Evolutionary conservation across 176 grass and related monocot species (phyloP), one percentile per base, ranked within the genome.

Genomic region (Rhynchospora tenuis): DNA sequence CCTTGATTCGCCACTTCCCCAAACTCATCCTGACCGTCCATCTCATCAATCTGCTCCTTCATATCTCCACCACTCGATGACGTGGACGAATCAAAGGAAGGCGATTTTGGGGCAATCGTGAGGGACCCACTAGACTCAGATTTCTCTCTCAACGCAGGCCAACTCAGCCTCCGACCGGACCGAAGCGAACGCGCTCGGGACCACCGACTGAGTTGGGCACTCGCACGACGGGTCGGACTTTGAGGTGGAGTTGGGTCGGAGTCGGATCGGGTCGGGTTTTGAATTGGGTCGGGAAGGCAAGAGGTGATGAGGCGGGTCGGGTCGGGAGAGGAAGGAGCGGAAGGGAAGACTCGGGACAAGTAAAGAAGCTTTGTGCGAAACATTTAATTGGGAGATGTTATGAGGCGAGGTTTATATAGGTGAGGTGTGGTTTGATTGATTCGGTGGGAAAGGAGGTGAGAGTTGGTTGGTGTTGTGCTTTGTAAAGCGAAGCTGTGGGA

Each of bases 141-240:
- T 62, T 28, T 75, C n/a, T 60, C 69, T 66, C 84, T 79, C 17
- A 85, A 47, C 19, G 86, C 14, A 16, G 93, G 76, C 88, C 86
- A 87, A 50, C 84, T 85, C 1, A 86, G 79, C 69, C 91, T 86
- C 46, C 84, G 76, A 66, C 93, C 91, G 7, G 89, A 91, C 68
- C 92, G 90, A 46, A 95, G 77, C 11, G 93, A 84, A 11, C 96
- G 91, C 20, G 71, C 88, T 5, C 91, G 84, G 19, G 93, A 95
- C 96, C 96, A 99, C 3, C 86, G 88, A 57, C 19, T 88, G 59
- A 99, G 86, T 79, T 93, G 91, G 7, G 89, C 9, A 70, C 88
- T 91, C 7, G 33, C 68, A 1, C 76, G 75, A 44, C 52, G 51
- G 19, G 80, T 58, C 33, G 46, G 88, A 11, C 9, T 79, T 22